These are phyloP conservation scores for Flaveria brownii DNA, from an alignment of 129 eudicot species.

Conservation along the genomic window DNA sequence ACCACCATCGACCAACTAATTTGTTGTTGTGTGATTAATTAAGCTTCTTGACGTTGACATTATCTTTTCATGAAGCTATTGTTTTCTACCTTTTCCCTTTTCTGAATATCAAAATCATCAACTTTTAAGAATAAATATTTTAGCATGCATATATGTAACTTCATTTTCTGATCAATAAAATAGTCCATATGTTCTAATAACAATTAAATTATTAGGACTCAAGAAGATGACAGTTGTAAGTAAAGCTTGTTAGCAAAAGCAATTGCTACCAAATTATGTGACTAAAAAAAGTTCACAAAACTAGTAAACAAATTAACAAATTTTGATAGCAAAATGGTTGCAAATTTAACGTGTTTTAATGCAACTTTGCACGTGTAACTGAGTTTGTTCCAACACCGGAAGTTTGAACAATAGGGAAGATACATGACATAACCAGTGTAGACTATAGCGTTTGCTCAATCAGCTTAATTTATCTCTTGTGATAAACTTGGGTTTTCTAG, in stretches of 20 bases:
- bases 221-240: not conserved
- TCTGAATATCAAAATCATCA: not conserved
- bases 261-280: too few relatives aligned
- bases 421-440: too few relatives aligned
- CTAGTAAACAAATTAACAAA: too few relatives aligned
- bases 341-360: too few relatives aligned
- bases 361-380: too few relatives aligned
- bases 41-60: constrained; percentile 41
- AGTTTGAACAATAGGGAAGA: not conserved
- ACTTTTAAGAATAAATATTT: not conserved
- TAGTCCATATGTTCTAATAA: not conserved
- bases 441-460: too few relatives aligned
- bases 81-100: not conserved
- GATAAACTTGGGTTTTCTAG: too few relatives aligned
- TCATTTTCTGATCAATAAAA: not conserved
- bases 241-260: not conserved
- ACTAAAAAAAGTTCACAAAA: too few relatives aligned
- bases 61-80: not conserved
- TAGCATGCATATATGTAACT: not conserved
- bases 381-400: not conserved
- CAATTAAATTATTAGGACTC: not conserved
- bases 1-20: constrained; percentile 27
- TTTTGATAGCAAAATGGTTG: too few relatives aligned
- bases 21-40: constrained; percentile 29
- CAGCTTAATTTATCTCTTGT: too few relatives aligned